These are phyloP conservation scores for Aspergillus pseudoglaucus DNA, from an alignment of 2,329 filamentous ascomycete genomes.

Conservation along the genomic window DNA sequence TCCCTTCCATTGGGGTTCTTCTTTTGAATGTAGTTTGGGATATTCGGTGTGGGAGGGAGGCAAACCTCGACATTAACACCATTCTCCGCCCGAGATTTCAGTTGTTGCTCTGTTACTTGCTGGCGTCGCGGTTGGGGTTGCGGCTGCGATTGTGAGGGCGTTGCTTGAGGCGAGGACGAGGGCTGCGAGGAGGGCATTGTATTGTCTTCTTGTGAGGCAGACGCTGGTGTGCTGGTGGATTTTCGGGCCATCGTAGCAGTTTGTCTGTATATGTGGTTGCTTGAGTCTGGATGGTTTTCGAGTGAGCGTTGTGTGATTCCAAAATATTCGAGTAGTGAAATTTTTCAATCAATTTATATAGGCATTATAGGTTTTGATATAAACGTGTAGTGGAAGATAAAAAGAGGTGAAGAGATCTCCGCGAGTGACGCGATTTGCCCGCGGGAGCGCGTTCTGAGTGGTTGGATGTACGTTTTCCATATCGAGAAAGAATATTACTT, in stretches of 20 bases:
- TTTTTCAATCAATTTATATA: neutral
- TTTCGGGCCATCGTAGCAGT: constrained; percentile 28
- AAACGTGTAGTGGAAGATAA: neutral
- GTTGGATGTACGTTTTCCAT: neutral
- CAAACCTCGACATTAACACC: constrained; percentile 36
- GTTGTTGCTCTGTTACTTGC: constrained; percentile 32
- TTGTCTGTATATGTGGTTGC: neutral
- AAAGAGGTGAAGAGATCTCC: constrained; percentile 1
- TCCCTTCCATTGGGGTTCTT: neutral
- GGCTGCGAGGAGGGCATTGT: neutral
- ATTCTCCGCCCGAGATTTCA: constrained; percentile 32
- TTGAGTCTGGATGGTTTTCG: no score
- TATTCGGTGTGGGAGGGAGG: neutral
- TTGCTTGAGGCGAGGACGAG: no score
- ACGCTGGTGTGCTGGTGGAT: constrained; percentile 23
- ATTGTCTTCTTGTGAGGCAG: constrained; percentile 5
- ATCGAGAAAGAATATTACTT: neutral
- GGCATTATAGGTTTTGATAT: neutral
- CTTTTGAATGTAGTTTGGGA: neutral
- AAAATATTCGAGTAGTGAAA: no score
- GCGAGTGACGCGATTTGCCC: neutral
- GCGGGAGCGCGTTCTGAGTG: neutral
- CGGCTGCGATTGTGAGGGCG: constrained; percentile 1
- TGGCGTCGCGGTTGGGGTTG: constrained; percentile 15
- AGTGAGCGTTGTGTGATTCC: no score